Evolutionary conservation across 371 early-diverging fungal genomes (phyloP).

Genomic region (Fennellomyces sp.): DNA sequence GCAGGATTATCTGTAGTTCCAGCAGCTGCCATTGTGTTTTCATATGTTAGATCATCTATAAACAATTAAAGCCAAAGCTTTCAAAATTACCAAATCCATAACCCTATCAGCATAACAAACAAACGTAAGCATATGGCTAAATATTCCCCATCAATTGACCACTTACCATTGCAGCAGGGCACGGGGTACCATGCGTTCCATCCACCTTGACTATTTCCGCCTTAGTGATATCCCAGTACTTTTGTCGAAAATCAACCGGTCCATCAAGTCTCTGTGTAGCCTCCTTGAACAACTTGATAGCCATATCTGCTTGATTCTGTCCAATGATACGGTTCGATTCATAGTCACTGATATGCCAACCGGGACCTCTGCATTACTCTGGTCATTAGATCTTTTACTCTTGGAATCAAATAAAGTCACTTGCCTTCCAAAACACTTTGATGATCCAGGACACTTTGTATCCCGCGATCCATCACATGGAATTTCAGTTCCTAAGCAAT

Average conservation of each 20-base stretch:
- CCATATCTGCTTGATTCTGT: constrained; percentile 44
- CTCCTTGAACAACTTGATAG: constrained; percentile 29
- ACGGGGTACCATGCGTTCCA: constrained; percentile 19
- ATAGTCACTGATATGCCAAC: constrained; percentile 38
- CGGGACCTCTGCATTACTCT: constrained; percentile 36
- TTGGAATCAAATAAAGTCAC: neutral
- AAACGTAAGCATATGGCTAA: constrained; percentile 37
- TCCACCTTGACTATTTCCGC: constrained; percentile 21
- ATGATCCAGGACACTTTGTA: constrained; percentile 36
- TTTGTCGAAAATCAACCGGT: constrained; percentile 41
- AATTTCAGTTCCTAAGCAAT: constrained; percentile 60
- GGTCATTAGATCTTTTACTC: neutral
- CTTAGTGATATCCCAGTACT: constrained; percentile 56
- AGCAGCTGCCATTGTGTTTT: no score
- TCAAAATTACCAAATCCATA: constrained; percentile 43
- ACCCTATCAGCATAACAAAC: constrained; percentile 20
- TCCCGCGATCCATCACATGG: constrained; percentile 62
- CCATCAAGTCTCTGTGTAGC: constrained; percentile 17
- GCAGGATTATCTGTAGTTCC: constrained; percentile 72
- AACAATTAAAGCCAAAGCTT: constrained; percentile 7
- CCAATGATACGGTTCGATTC: constrained; percentile 68
- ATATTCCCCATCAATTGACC: neutral
- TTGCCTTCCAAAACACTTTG: constrained; percentile 43
- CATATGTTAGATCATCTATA: no score
- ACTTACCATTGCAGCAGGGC: constrained; percentile 52